Conservation (phyloP, 495 filamentous ascomycete genomes). For the Friedmanniomyces simplex region DNA sequence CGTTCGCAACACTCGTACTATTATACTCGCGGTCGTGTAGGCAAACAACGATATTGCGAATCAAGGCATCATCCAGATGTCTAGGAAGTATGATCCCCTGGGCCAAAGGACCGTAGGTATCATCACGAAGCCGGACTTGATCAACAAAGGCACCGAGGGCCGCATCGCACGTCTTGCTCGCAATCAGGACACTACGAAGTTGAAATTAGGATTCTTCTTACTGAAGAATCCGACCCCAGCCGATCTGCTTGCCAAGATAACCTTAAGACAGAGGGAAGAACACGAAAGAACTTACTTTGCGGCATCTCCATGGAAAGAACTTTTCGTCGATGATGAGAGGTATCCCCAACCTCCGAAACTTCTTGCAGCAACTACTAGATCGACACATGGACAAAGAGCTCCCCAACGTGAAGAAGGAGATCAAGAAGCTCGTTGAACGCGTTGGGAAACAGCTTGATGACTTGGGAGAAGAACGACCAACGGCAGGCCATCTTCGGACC, state of each 20-base stretch:
- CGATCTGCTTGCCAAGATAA: background rate
- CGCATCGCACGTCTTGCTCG: background rate
- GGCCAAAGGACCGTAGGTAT: too few species aligned
- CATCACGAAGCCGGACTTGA: too few species aligned
- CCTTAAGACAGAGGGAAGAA: background rate
- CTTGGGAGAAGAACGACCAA: too few species aligned
- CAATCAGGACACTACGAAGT: background rate
- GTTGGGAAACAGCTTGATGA: too few species aligned
- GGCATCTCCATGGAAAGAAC: slow-evolving; percentile 8
- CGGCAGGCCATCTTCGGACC: too few species aligned
- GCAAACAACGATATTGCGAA: too few species aligned
- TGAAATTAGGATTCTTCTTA: background rate
- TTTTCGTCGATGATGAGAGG: background rate
- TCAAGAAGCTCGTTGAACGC: too few species aligned
- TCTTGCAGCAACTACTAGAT: slow-evolving; percentile 9
- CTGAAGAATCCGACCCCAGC: slow-evolving; percentile 31
- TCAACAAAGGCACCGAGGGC: background rate
- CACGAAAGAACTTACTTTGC: background rate
- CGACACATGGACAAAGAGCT: slow-evolving; percentile 13
- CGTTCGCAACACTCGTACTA: too few species aligned
- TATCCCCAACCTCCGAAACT: background rate
- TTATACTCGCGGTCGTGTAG: too few species aligned
- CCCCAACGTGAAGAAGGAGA: slow-evolving; percentile 4
- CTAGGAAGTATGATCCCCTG: too few species aligned
- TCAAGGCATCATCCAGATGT: too few species aligned